Evolutionary conservation across 768 basidiomycete species (phyloP), one percentile per base, ranked within the genome.

Genomic region (Ramaria rubella): DNA sequence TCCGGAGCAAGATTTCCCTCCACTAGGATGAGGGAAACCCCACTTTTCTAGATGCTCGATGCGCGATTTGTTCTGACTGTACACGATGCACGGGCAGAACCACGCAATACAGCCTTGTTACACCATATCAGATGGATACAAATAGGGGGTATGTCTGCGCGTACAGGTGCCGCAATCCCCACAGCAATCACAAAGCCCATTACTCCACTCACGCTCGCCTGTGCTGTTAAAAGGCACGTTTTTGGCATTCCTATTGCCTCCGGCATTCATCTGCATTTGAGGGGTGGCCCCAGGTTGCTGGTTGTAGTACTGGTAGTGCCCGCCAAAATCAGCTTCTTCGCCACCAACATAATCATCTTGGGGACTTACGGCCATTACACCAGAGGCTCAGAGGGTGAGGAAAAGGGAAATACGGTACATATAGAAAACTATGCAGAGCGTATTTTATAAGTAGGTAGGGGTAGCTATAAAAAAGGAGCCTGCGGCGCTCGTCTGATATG

Each of bases 21-120:
- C 75, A 27, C 72, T 65, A 15, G 76, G 75, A 58, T 75, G 70
- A 9, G 72, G 68, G 2, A 60, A 53, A 11, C 69, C 70, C 3
- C 65, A 57, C 15, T 55, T 48, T 14, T 67, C 43, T 38, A 76
- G 70, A 51, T 75, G 67, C 4, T 65, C 60, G 23, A 68, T 43
- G 19, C 75, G 70, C 43, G 67, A 61, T 48, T 66, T 73, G 63
- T 72, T 72, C 59, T 70, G 61, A 17, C 67, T 70, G 52, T 74
- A 73, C 8, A 69, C 62, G 26, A 74, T 61, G 59, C 74, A 77
- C 11, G 76, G 74, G 59, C 64, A 72, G 60, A 62, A 75, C 49
- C 65, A 70, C 1, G 75, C 61, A 33, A 60, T 6, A 48, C 36
- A 59, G 23, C 57, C 60, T 61, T 36, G 12, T 34, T 19, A 17